phyloP scores from a whole-genome alignment of 371 early-diverging fungal genomes.

The Mortierella sp. region DNA sequence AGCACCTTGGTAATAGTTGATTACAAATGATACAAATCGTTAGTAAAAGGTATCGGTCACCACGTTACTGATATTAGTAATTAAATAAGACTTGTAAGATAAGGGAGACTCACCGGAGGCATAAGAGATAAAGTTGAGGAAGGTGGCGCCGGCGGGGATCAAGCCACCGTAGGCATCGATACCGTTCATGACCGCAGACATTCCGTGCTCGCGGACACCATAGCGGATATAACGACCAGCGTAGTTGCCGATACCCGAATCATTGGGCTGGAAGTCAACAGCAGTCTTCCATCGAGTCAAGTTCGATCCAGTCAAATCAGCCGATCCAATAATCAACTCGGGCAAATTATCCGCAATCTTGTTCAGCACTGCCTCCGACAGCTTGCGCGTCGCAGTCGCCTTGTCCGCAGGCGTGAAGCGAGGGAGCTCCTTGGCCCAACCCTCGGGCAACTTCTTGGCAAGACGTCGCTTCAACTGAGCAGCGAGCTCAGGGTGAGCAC shows the following conservation, averaged over 20 bases:
- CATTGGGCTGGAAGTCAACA: slow-evolving; percentile 90
- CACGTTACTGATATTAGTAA: background rate
- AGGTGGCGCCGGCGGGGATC: slow-evolving; percentile 96
- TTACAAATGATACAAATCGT: slow-evolving; percentile 57
- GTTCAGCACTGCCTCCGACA: slow-evolving; percentile 88
- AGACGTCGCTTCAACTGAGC: slow-evolving; percentile 87
- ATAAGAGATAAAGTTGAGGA: slow-evolving; percentile 89
- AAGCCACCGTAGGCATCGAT: slow-evolving; percentile 91
- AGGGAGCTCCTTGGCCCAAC: slow-evolving; percentile 82
- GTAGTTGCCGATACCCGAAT: slow-evolving; percentile 81
- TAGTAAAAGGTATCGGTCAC: background rate
- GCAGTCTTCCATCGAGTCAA: slow-evolving; percentile 96
- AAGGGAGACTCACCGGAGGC: slow-evolving; percentile 26
- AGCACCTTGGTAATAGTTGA: slow-evolving; percentile 69
- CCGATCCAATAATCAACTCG: slow-evolving; percentile 98
- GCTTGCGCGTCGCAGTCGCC: slow-evolving; percentile 93
- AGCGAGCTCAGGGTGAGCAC: slow-evolving; percentile 76
- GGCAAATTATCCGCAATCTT: slow-evolving; percentile 84
- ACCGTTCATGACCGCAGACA: slow-evolving; percentile 98
- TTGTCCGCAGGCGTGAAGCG: slow-evolving; percentile 84
- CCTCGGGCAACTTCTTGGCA: slow-evolving; percentile 79
- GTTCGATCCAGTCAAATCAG: slow-evolving; percentile 99
- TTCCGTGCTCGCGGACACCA: slow-evolving; percentile 99
- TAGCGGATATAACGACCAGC: slow-evolving; percentile 95
- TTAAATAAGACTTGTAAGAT: background rate